Conservation (phyloP, 805 yeast species). For the Wickerhamiella galacta region DNA sequence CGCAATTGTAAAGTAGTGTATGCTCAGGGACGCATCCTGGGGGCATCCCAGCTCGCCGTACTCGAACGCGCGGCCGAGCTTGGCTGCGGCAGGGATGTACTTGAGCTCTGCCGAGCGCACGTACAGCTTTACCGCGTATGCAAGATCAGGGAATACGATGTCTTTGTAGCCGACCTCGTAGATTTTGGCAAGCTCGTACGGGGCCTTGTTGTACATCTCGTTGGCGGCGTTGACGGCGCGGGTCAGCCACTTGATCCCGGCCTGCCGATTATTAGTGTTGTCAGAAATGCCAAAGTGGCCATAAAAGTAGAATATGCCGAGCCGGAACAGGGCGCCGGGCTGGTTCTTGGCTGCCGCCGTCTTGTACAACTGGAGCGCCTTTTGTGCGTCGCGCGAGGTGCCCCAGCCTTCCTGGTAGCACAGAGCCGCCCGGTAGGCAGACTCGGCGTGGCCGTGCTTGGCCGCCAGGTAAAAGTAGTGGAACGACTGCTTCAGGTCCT, state of each 20-base stretch:
- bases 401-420: conserved; percentile 94
- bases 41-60: conserved; percentile 51
- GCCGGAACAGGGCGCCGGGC: conserved; percentile 90
- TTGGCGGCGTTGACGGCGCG: conserved; percentile 75
- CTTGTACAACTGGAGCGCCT: conserved; percentile 65
- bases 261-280: conserved; percentile 53
- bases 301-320: conserved; percentile 75
- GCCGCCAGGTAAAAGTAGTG: conserved; percentile 73
- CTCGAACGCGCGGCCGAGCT: conserved; percentile 74
- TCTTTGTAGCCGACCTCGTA: conserved; percentile 74
- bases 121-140: conserved; percentile 72
- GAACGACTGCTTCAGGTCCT: conserved; percentile 65
- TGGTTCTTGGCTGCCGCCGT: conserved; percentile 84
- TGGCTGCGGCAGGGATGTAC: conserved; percentile 60
- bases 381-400: conserved; percentile 70
- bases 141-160: conserved; percentile 65
- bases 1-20: conserved; percentile 85
- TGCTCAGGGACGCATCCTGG: conserved; percentile 65
- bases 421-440: conserved; percentile 78
- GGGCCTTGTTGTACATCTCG: conserved; percentile 81
- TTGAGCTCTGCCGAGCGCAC: conserved; percentile 82
- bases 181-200: conserved; percentile 77
- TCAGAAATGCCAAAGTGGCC: conserved; percentile 64
- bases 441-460: conserved; percentile 81
- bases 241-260: conserved; percentile 84